Evolutionary conservation across 2,329 filamentous ascomycete genomes (phyloP).

Genomic region (Exophiala spinifera): DNA sequence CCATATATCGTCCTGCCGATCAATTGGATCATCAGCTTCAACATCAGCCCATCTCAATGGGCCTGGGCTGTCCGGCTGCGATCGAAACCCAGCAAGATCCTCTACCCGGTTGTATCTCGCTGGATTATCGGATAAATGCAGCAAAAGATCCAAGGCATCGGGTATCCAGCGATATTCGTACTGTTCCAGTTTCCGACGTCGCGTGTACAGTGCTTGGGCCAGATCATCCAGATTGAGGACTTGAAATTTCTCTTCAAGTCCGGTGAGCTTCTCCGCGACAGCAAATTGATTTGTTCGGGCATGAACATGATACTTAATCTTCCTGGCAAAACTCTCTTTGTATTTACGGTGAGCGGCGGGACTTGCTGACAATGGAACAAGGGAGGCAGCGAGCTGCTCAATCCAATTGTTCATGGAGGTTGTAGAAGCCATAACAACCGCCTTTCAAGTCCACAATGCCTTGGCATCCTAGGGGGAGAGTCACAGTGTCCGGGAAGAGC

Average conservation of each 20-base stretch:
- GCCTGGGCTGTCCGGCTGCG: constrained; percentile 46
- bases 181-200: constrained; percentile 59
- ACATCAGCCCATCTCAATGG: constrained; percentile 75
- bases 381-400: constrained; percentile 24
- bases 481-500: not conserved
- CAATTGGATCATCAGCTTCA: constrained; percentile 70
- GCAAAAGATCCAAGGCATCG: constrained; percentile 72
- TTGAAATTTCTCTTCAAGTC: constrained; percentile 81
- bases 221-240: constrained; percentile 76
- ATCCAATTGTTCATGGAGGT: constrained; percentile 28
- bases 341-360: constrained; percentile 11
- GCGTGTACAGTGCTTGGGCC: constrained; percentile 63
- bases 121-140: constrained; percentile 79
- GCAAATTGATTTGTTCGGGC: constrained; percentile 73
- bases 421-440: constrained; percentile 28
- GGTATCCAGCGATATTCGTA: constrained; percentile 65
- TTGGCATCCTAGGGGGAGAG: constrained; percentile 9
- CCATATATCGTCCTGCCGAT: constrained; percentile 67
- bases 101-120: constrained; percentile 65
- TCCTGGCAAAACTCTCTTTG: constrained; percentile 26
- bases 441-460: not conserved
- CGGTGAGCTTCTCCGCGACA: constrained; percentile 61
- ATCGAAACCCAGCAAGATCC: constrained; percentile 57
- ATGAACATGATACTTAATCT: constrained; percentile 46
- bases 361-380: constrained; percentile 12